Evolutionary conservation across 1,139 yeast genomes (phyloP).

Genomic region (Geotrichum armillariae): DNA sequence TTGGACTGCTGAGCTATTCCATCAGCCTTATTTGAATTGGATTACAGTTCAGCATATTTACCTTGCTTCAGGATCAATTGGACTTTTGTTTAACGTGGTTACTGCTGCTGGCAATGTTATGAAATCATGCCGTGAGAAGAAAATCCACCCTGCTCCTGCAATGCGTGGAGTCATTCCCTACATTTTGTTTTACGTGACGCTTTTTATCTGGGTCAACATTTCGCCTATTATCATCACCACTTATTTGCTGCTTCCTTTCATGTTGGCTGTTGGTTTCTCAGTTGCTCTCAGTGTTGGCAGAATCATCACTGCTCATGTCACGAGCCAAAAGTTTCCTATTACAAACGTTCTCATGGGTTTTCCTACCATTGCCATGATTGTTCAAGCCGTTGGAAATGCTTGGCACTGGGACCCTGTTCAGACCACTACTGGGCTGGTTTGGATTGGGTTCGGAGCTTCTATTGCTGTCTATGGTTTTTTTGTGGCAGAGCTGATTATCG

Average conservation of each 20-base stretch:
- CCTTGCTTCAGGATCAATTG: slow-evolving; percentile 52
- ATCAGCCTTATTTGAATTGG: slow-evolving; percentile 18
- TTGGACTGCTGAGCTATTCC: slow-evolving; percentile 51
- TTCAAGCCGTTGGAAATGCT: slow-evolving; percentile 37
- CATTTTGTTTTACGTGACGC: slow-evolving; percentile 58
- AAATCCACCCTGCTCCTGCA: slow-evolving; percentile 45
- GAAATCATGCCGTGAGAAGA: slow-evolving; percentile 46
- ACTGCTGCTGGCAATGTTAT: slow-evolving; percentile 74
- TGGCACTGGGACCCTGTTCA: slow-evolving; percentile 33
- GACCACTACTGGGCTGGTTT: slow-evolving; percentile 41
- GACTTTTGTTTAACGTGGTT: slow-evolving; percentile 66
- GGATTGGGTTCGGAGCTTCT: slow-evolving; percentile 75
- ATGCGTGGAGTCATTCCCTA: slow-evolving; percentile 70
- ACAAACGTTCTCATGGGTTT: slow-evolving; percentile 67
- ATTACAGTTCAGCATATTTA: slow-evolving; percentile 32
- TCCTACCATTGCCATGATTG: slow-evolving; percentile 57
- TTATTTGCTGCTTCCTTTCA: slow-evolving; percentile 52
- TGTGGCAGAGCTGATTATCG: slow-evolving; percentile 77
- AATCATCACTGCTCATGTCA: slow-evolving; percentile 84
- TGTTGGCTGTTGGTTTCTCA: slow-evolving; percentile 69
- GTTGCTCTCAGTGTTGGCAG: slow-evolving; percentile 87
- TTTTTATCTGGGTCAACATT: slow-evolving; percentile 49
- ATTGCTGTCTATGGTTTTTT: slow-evolving; percentile 78
- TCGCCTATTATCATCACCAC: slow-evolving; percentile 50
- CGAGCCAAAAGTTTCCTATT: slow-evolving; percentile 74